Conservation (phyloP, 805 yeast genomes). For the Cyberlindnera japonica region DNA sequence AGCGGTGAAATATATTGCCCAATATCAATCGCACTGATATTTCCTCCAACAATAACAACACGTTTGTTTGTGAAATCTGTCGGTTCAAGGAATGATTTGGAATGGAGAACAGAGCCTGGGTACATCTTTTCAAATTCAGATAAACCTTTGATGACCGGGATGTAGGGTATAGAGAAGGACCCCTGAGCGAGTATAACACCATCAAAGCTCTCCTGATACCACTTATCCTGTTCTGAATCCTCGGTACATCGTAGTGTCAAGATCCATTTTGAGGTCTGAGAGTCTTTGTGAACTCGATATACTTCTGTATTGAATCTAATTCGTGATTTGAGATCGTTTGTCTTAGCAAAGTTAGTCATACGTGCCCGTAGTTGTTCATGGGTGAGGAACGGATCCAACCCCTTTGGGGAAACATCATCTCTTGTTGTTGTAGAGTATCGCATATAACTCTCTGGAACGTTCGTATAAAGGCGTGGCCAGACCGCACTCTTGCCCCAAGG, state of each 20-base stretch:
- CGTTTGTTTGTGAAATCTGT: constrained; percentile 36
- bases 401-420: constrained; percentile 14
- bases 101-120: constrained; percentile 48
- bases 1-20: constrained; percentile 40
- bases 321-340: constrained; percentile 29
- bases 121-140: constrained; percentile 35
- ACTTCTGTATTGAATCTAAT: constrained; percentile 40
- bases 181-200: constrained; percentile 59
- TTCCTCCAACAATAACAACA: constrained; percentile 43
- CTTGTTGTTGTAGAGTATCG: constrained; percentile 34
- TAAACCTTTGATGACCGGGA: constrained; percentile 50
- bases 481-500: constrained; percentile 38
- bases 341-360: constrained; percentile 28
- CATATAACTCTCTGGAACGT: constrained; percentile 36
- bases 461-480: constrained; percentile 36
- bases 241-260: constrained; percentile 27
- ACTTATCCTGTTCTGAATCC: constrained; percentile 26
- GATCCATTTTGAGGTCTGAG: constrained; percentile 33
- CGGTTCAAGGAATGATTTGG: constrained; percentile 46
- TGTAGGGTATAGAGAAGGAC: constrained; percentile 50
- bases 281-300: constrained; percentile 32
- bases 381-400: constrained; percentile 36
- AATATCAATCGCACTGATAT: constrained; percentile 42
- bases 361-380: constrained; percentile 33
- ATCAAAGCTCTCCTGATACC: constrained; percentile 50